Conservation (phyloP, 371 early-diverging fungal species). For the Coelomomyces lativittatus region DNA sequence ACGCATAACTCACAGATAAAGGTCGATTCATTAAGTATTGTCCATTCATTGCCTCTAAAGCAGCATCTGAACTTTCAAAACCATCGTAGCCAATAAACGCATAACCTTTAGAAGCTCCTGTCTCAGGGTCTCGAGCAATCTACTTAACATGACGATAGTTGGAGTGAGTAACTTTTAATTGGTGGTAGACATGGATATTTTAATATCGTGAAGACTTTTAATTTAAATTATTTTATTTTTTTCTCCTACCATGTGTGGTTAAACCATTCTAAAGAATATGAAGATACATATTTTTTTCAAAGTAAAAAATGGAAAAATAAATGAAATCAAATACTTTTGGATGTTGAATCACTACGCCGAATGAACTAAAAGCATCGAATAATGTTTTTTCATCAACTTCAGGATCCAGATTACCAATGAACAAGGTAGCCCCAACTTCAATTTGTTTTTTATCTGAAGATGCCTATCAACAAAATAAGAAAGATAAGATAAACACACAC, state of each 20-base stretch:
- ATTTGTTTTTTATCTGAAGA: slow-evolving; percentile 70
- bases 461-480: slow-evolving; percentile 41
- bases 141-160: too few species aligned
- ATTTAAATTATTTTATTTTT: too few species aligned
- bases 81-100: slow-evolving; percentile 82
- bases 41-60: slow-evolving; percentile 91
- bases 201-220: too few species aligned
- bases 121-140: slow-evolving; percentile 73
- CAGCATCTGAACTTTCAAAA: slow-evolving; percentile 88
- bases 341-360: slow-evolving; percentile 71
- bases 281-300: too few species aligned
- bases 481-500: neutral
- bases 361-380: slow-evolving; percentile 87
- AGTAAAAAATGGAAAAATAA: too few species aligned
- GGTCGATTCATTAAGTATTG: slow-evolving; percentile 85
- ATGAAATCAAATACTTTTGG: slow-evolving; percentile 54
- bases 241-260: too few species aligned
- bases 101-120: slow-evolving; percentile 74
- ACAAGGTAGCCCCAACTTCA: slow-evolving; percentile 89
- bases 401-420: slow-evolving; percentile 86
- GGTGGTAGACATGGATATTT: too few species aligned
- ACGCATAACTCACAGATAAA: slow-evolving; percentile 76
- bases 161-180: too few species aligned
- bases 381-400: slow-evolving; percentile 82
- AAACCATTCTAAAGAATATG: too few species aligned